phyloP scores from a whole-genome alignment of 208 protist species.

The Naegleria gruberi region DNA sequence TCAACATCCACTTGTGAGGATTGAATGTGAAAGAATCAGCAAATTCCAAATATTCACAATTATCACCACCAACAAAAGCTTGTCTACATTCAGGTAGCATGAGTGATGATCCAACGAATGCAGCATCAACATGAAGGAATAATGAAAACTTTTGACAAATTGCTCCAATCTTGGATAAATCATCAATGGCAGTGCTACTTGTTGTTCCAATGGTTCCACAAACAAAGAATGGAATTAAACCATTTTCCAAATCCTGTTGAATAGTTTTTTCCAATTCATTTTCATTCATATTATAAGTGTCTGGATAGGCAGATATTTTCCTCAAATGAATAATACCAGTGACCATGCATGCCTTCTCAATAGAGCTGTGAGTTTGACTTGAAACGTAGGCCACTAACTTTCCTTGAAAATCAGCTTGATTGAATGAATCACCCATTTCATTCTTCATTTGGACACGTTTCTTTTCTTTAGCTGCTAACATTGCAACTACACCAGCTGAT shows the following conservation, averaged over 20 bases:
- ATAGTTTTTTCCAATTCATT: constrained; percentile 13
- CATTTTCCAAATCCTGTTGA: constrained; percentile 16
- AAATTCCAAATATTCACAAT: neutral
- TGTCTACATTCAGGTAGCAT: constrained; percentile 31
- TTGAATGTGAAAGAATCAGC: constrained; percentile 36
- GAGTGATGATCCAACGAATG: constrained; percentile 27
- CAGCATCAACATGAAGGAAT: constrained; percentile 37
- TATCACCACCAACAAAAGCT: neutral
- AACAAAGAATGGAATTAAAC: constrained; percentile 38
- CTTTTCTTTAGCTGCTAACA: constrained; percentile 29
- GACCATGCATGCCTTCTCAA: constrained; percentile 29
- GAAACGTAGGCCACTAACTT: constrained; percentile 26
- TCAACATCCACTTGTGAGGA: constrained; percentile 38
- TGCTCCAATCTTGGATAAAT: constrained; percentile 16
- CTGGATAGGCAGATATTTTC: neutral
- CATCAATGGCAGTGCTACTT: constrained; percentile 28
- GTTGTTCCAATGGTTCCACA: constrained; percentile 33
- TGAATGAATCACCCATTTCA: neutral
- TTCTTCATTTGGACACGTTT: neutral
- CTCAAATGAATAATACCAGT: constrained; percentile 5
- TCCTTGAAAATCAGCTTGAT: neutral
- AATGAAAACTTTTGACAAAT: constrained; percentile 14
- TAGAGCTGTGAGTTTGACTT: constrained; percentile 26
- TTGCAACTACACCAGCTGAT: constrained; percentile 21
- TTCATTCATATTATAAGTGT: neutral